A percentile compares a stretch with the other conserved stretches of the same genome.
These are phyloP conservation scores for Colletotrichum ledebouriae DNA, from an alignment of 2,329 filamentous ascomycete genomes.

Conservation along the genomic window DNA sequence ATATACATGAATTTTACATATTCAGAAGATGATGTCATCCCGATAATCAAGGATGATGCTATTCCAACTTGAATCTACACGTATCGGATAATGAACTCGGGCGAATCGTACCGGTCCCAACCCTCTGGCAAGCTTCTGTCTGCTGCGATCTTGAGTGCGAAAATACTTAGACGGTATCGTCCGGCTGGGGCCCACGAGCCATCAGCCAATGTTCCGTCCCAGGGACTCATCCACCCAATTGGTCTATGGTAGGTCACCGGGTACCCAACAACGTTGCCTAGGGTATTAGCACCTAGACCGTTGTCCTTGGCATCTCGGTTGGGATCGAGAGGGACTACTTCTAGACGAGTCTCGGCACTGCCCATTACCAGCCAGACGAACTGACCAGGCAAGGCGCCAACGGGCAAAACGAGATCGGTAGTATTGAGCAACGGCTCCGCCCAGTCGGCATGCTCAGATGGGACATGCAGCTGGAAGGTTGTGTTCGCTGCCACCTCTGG, in stretches of 20 bases:
- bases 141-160: conserved; percentile 41
- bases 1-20: not conserved
- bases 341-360: conserved; percentile 38
- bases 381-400: conserved; percentile 29
- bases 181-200: conserved; percentile 64
- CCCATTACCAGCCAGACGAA: conserved; percentile 41
- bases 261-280: conserved; percentile 31
- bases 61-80: not conserved
- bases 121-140: conserved; percentile 33
- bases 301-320: conserved; percentile 18
- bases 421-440: conserved; percentile 5
- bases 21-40: no score
- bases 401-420: conserved; percentile 13
- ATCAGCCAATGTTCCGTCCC: conserved; percentile 62
- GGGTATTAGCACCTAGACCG: conserved; percentile 22
- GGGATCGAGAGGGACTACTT: conserved; percentile 24
- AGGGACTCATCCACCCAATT: conserved; percentile 46
- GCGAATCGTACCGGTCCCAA: conserved; percentile 52
- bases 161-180: conserved; percentile 59
- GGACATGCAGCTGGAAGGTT: conserved; percentile 33
- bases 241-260: conserved; percentile 25
- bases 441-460: conserved; percentile 25
- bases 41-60: no score
- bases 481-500: conserved; percentile 21
- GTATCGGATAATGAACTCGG: conserved; percentile 61